These are phyloP conservation scores for Aspergillus hiratsukae DNA, from an alignment of 2,329 filamentous ascomycete species.

Conservation along the genomic window DNA sequence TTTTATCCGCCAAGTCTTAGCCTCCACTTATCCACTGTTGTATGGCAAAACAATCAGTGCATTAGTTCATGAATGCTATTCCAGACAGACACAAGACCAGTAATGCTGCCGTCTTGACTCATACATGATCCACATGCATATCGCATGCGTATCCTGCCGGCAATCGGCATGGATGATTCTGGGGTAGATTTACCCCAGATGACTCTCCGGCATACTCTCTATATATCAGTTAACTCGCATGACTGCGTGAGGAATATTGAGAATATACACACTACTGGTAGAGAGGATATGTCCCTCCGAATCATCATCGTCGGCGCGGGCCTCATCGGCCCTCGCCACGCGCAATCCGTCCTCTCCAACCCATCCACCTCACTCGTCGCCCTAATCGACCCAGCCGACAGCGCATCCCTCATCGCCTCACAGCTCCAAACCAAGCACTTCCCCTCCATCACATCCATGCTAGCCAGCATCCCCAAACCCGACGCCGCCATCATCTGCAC, in stretches of 20 bases:
- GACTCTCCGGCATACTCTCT: background rate
- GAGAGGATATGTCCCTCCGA: background rate
- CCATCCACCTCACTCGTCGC: constrained; percentile 39
- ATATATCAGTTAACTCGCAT: background rate
- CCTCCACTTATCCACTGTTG: too few species aligned
- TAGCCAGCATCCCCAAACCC: constrained; percentile 39
- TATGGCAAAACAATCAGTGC: too few species aligned
- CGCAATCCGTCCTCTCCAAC: constrained; percentile 40
- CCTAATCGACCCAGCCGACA: constrained; percentile 45
- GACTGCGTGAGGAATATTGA: background rate
- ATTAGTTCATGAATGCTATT: too few species aligned
- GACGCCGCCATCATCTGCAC: constrained; percentile 57
- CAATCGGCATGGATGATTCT: background rate
- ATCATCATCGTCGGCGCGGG: constrained; percentile 27
- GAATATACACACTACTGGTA: too few species aligned
- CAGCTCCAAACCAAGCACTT: constrained; percentile 38
- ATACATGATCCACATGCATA: background rate
- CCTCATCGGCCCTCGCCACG: constrained; percentile 50
- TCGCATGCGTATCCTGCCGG: background rate
- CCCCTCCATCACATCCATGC: constrained; percentile 40
- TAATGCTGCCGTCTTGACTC: too few species aligned
- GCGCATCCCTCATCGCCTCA: constrained; percentile 32
- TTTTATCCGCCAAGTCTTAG: background rate
- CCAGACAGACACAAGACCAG: too few species aligned
- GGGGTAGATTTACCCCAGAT: background rate